Evolutionary conservation across 2,329 filamentous ascomycete species (phyloP), one percentile per base, ranked within the genome.

Genomic region (Phoma sp.): DNA sequence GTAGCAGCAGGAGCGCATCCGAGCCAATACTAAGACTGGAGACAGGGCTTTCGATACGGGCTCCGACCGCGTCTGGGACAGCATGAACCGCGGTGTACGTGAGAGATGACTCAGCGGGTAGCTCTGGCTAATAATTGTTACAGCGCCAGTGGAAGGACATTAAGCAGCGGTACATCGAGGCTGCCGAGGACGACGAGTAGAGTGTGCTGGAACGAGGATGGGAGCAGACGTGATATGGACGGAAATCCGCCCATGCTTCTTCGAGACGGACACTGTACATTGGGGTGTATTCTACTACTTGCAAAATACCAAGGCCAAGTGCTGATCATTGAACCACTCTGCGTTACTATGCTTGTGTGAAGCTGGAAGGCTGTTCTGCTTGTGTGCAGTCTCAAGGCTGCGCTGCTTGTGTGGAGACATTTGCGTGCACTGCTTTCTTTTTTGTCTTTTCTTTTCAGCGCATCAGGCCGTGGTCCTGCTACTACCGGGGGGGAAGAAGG

Each of bases 61-160:
- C 70, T 89, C 93, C 78, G 89, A 96, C 80, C 88, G 83, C 76
- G 72, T 97, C 76, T 99, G 95, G 95, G 91, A 99, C 78, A 83
- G 79, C 75, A 79, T 93, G 76, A 99, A 99, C 87, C 85, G 84
- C 72, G 95, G 95, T 71, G 93, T 97, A 70, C 29, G 70, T 72
- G 55, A 5, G 55, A 5, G 44, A 4, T 2, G 8, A 18, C 11
- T 13, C 7, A 9, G 32, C 29, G 8, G n/a, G 10, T 5, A 29
- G 22, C 14, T 33, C 13, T 11, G 24, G 65, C 70, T 72, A 65
- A 72, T 51, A 23, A 13, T 25, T 24, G 10, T 14, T 55, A 68
- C 73, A 98, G 93, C 91, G 93, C 73, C 93, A 97, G 96, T 98
- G 95, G 95, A 97, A 97, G 86, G 95, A 99, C 78, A 97, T 99